These are phyloP conservation scores for Scutellaria galericulata DNA, from an alignment of 257 asterid genomes.

Conservation along the genomic window DNA sequence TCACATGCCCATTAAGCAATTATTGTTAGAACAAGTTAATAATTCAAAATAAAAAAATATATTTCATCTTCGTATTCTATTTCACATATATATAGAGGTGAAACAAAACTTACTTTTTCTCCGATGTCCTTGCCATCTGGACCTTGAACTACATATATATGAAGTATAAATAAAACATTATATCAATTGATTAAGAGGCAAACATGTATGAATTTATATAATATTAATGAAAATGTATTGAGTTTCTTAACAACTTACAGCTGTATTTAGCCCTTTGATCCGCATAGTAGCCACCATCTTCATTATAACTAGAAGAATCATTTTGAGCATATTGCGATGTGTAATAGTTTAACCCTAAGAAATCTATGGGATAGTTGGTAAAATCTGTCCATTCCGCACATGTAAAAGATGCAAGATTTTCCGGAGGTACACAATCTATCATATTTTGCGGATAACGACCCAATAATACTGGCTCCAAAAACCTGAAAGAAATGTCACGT, in stretches of 20 bases:
- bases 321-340: constrained; percentile 20
- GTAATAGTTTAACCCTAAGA: constrained; percentile 42
- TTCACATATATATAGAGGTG: neutral
- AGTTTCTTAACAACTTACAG: neutral
- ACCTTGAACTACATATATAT: neutral
- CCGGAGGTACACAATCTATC: constrained; percentile 7
- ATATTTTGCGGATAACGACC: constrained; percentile 36
- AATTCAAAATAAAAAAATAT: too few species aligned
- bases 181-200: neutral
- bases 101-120: neutral
- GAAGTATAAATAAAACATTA: neutral
- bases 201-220: neutral
- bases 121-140: neutral
- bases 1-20: too few species aligned
- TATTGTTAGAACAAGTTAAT: too few species aligned
- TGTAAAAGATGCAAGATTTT: constrained; percentile 24
- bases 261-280: neutral
- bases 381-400: neutral
- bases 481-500: constrained; percentile 14
- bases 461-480: constrained; percentile 29
- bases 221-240: too few species aligned
- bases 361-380: constrained; percentile 28
- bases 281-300: constrained; percentile 5
- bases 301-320: neutral
- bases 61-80: too few species aligned